Percentiles rank a stretch among this genome's conserved stretches.
phyloP scores from a whole-genome alignment of 352 stramenopile species.

The Sclerospora graminicola region DNA sequence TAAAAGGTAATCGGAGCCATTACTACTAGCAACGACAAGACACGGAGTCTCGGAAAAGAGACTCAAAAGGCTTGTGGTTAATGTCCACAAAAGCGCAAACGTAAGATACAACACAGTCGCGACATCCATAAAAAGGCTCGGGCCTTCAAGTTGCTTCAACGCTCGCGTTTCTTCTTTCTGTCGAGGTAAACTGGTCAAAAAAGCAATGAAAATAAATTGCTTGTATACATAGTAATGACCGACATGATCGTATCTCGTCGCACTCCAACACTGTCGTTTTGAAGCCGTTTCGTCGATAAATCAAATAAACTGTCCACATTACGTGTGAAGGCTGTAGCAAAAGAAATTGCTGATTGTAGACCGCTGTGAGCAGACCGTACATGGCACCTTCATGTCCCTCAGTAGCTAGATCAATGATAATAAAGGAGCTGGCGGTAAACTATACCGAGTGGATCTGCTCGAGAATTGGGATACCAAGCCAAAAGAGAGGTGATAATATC shows the following conservation, averaged over 20 bases:
- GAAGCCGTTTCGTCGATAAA: too few relatives aligned
- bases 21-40: conserved; percentile 50
- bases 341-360: conserved; percentile 31
- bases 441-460: conserved; percentile 34
- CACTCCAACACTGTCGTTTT: too few relatives aligned
- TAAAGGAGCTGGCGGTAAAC: conserved; percentile 51
- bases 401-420: too few relatives aligned
- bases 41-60: too few relatives aligned
- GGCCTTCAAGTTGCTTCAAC: conserved; percentile 22
- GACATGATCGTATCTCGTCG: conserved; percentile 47
- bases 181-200: too few relatives aligned
- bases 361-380: too few relatives aligned
- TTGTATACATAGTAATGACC: conserved; percentile 39
- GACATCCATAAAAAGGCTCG: conserved; percentile 27
- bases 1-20: too few relatives aligned
- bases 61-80: not conserved
- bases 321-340: conserved; percentile 37
- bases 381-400: too few relatives aligned
- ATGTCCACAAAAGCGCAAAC: conserved; percentile 25
- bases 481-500: conserved; percentile 41
- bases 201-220: conserved; percentile 39
- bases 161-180: conserved; percentile 24
- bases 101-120: conserved; percentile 27
- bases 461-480: too few relatives aligned
- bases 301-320: too few relatives aligned